phyloP scores from a whole-genome alignment of 352 stramenopile species.

The Globisporangium acanthophoron region DNA sequence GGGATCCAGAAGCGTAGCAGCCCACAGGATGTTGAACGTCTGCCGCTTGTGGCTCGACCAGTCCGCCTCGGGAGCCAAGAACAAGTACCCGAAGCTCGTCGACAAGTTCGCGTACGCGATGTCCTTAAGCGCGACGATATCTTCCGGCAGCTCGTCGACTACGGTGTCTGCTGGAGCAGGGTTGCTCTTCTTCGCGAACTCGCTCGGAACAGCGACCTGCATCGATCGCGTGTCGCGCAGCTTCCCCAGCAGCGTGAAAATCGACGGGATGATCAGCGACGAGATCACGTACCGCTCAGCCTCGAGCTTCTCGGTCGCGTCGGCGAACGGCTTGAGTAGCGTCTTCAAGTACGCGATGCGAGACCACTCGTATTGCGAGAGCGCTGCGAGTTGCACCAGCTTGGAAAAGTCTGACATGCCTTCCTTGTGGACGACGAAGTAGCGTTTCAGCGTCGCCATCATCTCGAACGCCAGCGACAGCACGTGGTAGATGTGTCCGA shows the following conservation, averaged over 20 bases:
- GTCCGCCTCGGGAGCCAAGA: conserved; percentile 28
- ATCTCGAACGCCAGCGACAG: conserved; percentile 40
- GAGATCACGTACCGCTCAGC: conserved; percentile 53
- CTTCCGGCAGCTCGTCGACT: conserved; percentile 33
- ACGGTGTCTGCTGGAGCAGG: not conserved
- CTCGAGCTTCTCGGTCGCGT: conserved; percentile 53
- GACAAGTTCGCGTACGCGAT: conserved; percentile 50
- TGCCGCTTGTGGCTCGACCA: conserved; percentile 39
- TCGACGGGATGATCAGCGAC: conserved; percentile 61
- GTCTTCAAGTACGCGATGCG: conserved; percentile 50
- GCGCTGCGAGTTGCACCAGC: conserved; percentile 50
- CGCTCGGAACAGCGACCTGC: not conserved
- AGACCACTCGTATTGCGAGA: conserved; percentile 72
- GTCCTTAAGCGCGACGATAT: conserved; percentile 58
- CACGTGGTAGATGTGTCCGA: conserved; percentile 45
- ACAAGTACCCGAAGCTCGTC: conserved; percentile 53
- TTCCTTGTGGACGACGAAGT: conserved; percentile 61
- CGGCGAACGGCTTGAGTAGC: conserved; percentile 63
- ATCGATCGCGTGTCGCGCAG: conserved; percentile 24
- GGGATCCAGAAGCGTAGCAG: conserved; percentile 62
- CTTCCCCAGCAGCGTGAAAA: conserved; percentile 67
- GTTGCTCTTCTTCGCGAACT: not conserved
- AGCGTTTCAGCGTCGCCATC: conserved; percentile 51
- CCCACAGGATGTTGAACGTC: conserved; percentile 68
- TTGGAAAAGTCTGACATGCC: conserved; percentile 59